Evolutionary conservation across 2,329 filamentous ascomycete genomes (phyloP), one percentile per base, ranked within the genome.

Genomic region (Leptographium lundbergii): DNA sequence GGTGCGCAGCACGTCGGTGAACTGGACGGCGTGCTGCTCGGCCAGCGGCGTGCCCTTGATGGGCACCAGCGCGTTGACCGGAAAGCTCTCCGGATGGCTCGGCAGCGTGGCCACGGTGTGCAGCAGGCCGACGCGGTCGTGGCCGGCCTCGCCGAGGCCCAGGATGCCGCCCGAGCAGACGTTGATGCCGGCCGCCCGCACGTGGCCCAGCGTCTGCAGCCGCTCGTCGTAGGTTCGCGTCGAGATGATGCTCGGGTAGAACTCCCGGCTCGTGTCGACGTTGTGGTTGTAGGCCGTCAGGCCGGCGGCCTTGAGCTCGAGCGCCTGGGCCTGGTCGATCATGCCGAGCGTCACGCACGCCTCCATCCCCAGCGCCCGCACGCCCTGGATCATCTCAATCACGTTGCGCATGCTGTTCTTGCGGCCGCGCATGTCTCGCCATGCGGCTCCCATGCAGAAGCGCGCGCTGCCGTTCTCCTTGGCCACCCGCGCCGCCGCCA

Each of bases 231-330:
- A 96, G 9, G 82, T 85, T 45, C 91, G 79, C 0, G 91, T 95
- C 0, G 89, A 88, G 71, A 96, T 95, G 66, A 96, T 81, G 47
- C 79, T 85, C 0, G 91, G 89, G 69, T 96, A 95, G 72, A 90
- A 90, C 74, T 95, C 91, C 65, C 91, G 81, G 59, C 86, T 90
- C 1, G 91, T 96, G 73, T 96, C 91, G 64, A 96, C 80, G 69
- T 96, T 96, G 78, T 96, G 91, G 74, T 96, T 96, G 73, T 96
- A 95, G 0, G 91, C 91, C 19, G 91, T 95, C 66, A 96, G 73
- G 0, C 91, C 91, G 0, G 90, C 91, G 2, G 84, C 83, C 69
- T 90, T 91, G 64, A 96, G 80, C 74, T 94, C 88, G 67, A 81
- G 81, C 32, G 91, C 91, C 75, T 95, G 90, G 64, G 79, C 77